Conservation (phyloP, 495 filamentous ascomycete genomes). For the Neurospora terricola region DNA sequence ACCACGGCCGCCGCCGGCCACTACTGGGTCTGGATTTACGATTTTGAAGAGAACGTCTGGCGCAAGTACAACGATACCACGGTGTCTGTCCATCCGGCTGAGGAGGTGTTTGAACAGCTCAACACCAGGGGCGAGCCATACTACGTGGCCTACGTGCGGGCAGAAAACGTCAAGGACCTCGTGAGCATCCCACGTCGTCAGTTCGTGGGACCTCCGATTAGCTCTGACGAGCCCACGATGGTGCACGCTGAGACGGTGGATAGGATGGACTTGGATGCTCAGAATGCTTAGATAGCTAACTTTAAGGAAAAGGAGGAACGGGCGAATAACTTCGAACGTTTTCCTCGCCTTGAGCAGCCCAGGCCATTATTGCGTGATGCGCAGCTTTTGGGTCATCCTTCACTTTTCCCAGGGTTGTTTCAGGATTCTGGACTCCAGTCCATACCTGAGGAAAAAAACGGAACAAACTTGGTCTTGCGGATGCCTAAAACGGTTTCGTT, state of each 20-base stretch:
- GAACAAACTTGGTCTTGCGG: background rate
- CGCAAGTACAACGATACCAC: conserved; percentile 86
- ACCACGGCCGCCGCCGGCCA: conserved; percentile 55
- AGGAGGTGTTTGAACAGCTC: conserved; percentile 54
- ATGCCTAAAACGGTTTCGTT: background rate
- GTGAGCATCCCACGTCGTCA: conserved; percentile 41
- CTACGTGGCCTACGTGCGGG: conserved; percentile 76
- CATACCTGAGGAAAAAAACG: background rate
- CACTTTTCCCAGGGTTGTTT: background rate
- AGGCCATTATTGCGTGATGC: background rate
- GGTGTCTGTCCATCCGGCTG: conserved; percentile 53
- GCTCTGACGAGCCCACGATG: background rate
- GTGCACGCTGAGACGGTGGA: background rate
- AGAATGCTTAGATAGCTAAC: background rate
- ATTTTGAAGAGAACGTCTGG: conserved; percentile 74
- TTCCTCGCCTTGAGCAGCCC: background rate
- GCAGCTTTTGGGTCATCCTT: background rate
- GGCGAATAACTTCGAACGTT: background rate
- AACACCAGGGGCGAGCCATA: conserved; percentile 66
- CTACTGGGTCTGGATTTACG: conserved; percentile 95
- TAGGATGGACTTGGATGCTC: background rate
- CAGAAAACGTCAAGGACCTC: conserved; percentile 47
- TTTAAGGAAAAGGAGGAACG: background rate
- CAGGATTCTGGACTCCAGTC: background rate
- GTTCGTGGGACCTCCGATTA: background rate